Percentiles rank a stretch among this genome's conserved stretches.
Evolutionary conservation across 306 rosid species (phyloP).

Genomic region (Oxytropis ochrocephala): DNA sequence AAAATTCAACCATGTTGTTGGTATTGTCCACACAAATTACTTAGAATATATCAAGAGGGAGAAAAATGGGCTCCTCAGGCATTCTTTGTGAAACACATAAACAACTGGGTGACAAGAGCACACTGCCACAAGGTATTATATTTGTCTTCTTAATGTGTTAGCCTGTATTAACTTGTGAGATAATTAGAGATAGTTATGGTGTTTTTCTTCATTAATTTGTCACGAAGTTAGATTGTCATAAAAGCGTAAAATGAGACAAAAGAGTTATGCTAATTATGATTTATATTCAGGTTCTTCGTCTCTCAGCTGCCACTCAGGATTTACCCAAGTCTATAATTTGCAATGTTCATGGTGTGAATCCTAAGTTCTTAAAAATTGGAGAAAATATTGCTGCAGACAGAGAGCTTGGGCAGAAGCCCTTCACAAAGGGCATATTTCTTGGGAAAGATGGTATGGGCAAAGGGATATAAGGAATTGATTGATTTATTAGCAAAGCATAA

Average conservation of each 20-base stretch:
- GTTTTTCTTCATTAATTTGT: not conserved
- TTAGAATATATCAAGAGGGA: conserved; percentile 89
- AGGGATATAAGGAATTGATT: conserved; percentile 81
- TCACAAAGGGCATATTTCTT: conserved; percentile 93
- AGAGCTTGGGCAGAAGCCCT: conserved; percentile 69
- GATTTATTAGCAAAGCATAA: conserved; percentile 65
- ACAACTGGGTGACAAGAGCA: conserved; percentile 88
- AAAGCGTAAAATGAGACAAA: conserved; percentile 1
- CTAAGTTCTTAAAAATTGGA: conserved; percentile 79
- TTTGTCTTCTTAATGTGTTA: not conserved
- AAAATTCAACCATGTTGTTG: conserved; percentile 92
- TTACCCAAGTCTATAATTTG: conserved; percentile 80
- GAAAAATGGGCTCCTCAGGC: conserved; percentile 91
- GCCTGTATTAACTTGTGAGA: not conserved
- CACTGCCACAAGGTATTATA: conserved; percentile 74
- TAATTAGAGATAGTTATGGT: not conserved
- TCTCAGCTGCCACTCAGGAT: conserved; percentile 92
- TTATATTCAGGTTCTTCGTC: conserved; percentile 78
- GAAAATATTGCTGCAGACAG: conserved; percentile 64
- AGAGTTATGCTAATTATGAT: not conserved
- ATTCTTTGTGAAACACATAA: conserved; percentile 85
- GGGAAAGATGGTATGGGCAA: conserved; percentile 99
- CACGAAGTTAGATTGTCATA: not conserved
- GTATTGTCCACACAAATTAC: conserved; percentile 93
- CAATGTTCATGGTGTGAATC: conserved; percentile 97